Percentiles rank a stretch among this genome's conserved stretches.
These are phyloP conservation scores for Colletotrichum liriopes DNA, from an alignment of 2,329 filamentous ascomycete species.

Conservation along the genomic window DNA sequence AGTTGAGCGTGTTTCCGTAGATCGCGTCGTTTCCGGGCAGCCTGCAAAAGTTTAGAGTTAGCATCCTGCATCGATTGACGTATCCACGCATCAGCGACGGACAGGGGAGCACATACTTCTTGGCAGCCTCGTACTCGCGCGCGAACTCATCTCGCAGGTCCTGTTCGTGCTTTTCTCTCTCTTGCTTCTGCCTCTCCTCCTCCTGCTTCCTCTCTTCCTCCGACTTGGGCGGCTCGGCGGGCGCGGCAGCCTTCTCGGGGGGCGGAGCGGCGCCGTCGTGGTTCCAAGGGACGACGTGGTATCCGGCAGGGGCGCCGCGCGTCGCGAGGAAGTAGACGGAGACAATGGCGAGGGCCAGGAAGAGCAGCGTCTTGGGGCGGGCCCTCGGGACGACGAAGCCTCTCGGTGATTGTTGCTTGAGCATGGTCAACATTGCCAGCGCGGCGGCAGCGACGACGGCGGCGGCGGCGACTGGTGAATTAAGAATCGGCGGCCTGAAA, in stretches of 20 bases:
- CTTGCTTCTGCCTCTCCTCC: slow-evolving; percentile 33
- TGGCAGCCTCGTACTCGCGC: slow-evolving; percentile 55
- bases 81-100: slow-evolving; percentile 21
- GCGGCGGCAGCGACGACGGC: slow-evolving; percentile 16
- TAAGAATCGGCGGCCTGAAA: slow-evolving; percentile 10
- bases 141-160: slow-evolving; percentile 51
- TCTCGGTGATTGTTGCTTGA: slow-evolving; percentile 43
- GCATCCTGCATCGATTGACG: slow-evolving; percentile 26
- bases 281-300: slow-evolving; percentile 55
- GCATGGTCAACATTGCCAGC: slow-evolving; percentile 47
- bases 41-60: slow-evolving; percentile 48
- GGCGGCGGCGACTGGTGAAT: slow-evolving; percentile 1
- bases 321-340: slow-evolving; percentile 63
- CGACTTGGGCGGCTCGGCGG: slow-evolving; percentile 37
- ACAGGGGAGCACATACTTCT: slow-evolving; percentile 54
- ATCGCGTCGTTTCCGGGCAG: slow-evolving; percentile 65
- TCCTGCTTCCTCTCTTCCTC: slow-evolving; percentile 41
- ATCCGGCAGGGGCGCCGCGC: slow-evolving; percentile 52
- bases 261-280: slow-evolving; percentile 27
- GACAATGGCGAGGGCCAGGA: slow-evolving; percentile 57
- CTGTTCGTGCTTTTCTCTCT: slow-evolving; percentile 49
- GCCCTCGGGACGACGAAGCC: slow-evolving; percentile 51
- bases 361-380: slow-evolving; percentile 59
- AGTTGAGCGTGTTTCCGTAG: slow-evolving; percentile 70
- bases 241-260: slow-evolving; percentile 24